phyloP scores from a whole-genome alignment of 2,329 filamentous ascomycete species.

The Phyllosticta capitalensis region DNA sequence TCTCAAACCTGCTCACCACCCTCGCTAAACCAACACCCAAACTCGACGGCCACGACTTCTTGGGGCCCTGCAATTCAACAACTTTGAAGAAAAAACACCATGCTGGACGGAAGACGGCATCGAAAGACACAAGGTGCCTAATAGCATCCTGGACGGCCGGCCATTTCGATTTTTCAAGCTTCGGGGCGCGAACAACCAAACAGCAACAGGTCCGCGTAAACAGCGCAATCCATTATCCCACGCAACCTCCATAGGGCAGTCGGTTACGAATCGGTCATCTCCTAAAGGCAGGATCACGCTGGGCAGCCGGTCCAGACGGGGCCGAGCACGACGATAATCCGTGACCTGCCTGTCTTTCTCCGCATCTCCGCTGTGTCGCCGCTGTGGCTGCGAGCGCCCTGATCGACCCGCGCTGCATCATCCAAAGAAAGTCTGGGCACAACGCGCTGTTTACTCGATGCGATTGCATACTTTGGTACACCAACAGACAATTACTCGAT shows the following conservation, averaged over 20 bases:
- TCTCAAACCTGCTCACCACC: conserved; percentile 5
- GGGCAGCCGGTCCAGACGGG: too few species aligned
- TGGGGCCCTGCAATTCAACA: background rate
- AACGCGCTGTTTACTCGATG: background rate
- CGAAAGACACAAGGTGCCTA: background rate
- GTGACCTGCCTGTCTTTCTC: background rate
- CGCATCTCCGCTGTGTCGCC: background rate
- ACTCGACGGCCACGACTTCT: background rate
- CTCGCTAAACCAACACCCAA: background rate
- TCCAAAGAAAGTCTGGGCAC: background rate
- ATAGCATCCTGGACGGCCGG: background rate
- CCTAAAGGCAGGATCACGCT: background rate
- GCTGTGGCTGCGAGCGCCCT: background rate
- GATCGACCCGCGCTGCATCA: background rate
- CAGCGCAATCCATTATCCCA: background rate
- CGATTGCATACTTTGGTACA: background rate
- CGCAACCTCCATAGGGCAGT: background rate
- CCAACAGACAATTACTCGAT: background rate
- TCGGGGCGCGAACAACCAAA: background rate
- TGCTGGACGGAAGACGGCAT: background rate
- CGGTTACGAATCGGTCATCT: background rate
- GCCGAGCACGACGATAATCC: too few species aligned
- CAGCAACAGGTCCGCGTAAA: background rate
- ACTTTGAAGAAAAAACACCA: background rate
- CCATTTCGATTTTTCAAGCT: background rate